These are phyloP conservation scores for Coniochaeta sp. DNA, from an alignment of 2,329 filamentous ascomycete genomes.

Conservation along the genomic window DNA sequence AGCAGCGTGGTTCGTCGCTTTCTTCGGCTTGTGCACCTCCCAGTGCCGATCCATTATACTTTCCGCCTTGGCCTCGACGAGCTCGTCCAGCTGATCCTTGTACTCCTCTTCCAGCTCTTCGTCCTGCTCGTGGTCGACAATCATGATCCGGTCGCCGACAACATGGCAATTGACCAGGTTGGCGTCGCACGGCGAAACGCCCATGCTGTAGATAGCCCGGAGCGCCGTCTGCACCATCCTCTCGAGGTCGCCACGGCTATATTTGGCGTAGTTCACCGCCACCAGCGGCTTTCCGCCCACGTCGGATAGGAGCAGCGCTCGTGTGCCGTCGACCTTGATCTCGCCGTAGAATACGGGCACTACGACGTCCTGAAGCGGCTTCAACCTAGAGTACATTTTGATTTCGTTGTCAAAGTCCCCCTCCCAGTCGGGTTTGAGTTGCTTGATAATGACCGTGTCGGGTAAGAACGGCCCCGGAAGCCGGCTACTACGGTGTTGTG, in stretches of 20 bases:
- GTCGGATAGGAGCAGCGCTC: neutral
- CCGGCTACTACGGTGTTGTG: neutral
- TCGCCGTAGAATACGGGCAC: neutral
- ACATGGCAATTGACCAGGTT: neutral
- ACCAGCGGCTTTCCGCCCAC: neutral
- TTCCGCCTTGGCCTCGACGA: neutral
- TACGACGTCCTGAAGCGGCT: neutral
- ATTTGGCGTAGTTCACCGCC: neutral
- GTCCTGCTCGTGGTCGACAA: slow-evolving; percentile 12
- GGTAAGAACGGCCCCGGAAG: neutral
- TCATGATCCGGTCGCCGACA: neutral
- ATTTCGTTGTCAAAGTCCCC: neutral
- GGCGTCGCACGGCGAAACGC: neutral
- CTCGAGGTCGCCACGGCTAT: neutral
- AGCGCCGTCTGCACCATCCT: neutral
- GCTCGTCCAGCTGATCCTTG: slow-evolving; percentile 8
- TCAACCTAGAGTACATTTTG: neutral
- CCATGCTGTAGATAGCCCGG: neutral
- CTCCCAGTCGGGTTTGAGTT: neutral
- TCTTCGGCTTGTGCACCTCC: neutral
- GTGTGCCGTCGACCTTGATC: neutral
- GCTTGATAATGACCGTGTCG: neutral
- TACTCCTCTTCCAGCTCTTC: slow-evolving; percentile 7
- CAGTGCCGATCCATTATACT: neutral
- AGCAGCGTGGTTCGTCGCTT: neutral